Evolutionary conservation across 192 early-diverging fungal genomes (phyloP), one percentile per base, ranked within the genome.

Genomic region (Spinellus fusiger): DNA sequence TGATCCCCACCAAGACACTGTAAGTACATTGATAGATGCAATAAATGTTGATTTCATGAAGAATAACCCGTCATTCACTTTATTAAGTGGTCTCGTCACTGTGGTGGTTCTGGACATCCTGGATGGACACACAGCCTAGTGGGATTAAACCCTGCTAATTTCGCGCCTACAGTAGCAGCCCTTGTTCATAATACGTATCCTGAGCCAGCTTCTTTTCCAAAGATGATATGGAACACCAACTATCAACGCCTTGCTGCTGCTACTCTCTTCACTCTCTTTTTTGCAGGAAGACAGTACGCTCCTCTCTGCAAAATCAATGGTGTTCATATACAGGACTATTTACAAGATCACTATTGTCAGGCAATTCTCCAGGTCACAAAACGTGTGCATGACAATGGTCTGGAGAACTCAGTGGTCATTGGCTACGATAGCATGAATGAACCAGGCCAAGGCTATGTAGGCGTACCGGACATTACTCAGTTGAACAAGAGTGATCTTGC

Each of bases 211-310:
- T 38, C 68, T n/a, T 84, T 72, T 35, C 80, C 82, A 46, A 77
- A 70, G 46, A 84, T 84, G 82, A 77, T 84, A 8, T 84, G 82
- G 82, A 68, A 65, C 22, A 84, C 82, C 33, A 84, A 84, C 27
- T 81, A 84, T 63, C 60, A 69, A 53, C 77, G 77, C n/a, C 57
- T 84, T 4, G 77, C 82, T 10, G 71, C 77, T 0, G 66, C 77
- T 0, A 81, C 82, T 33, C 77, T 85, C 70, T 83, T 80, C 29
- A 83, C 80, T 0, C 65, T 78, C 15, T 82, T 82, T 60, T 84
- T 74, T 61, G 76, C 68, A 13, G 78, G 80, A 26, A 65, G 59
- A 3, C 56, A 64, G 3, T 81, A 70, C 35, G 80, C 78, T 3
- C 74, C 82, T 12, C 46, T 68, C 16, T 81, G 81, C 58, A 49